Conservation (phyloP, 2,329 filamentous ascomycete species). For the Ophiostoma sp. region DNA sequence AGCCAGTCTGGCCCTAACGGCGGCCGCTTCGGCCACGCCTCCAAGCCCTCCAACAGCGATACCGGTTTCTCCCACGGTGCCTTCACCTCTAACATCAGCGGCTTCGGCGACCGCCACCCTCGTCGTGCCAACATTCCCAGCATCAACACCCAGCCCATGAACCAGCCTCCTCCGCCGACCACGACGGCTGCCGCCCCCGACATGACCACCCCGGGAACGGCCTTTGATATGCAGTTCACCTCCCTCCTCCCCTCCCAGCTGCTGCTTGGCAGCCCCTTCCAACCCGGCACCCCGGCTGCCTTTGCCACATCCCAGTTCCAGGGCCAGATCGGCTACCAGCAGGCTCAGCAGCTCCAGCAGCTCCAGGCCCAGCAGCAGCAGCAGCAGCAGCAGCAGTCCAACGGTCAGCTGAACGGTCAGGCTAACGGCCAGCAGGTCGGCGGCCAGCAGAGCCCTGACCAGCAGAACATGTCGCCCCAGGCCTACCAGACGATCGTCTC, state of each 20-base stretch:
- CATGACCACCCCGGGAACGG: conserved; percentile 82
- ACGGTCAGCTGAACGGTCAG: conserved; percentile 55
- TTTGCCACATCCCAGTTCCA: conserved; percentile 93
- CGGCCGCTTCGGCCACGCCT: conserved; percentile 69
- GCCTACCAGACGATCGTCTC: conserved; percentile 84
- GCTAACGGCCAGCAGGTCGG: conserved; percentile 72
- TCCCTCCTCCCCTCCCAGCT: conserved; percentile 92
- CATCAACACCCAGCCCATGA: conserved; percentile 81
- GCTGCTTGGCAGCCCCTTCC: conserved; percentile 92
- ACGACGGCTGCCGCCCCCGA: conserved; percentile 60
- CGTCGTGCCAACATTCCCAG: conserved; percentile 83
- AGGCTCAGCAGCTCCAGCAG: conserved; percentile 60
- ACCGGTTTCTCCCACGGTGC: conserved; percentile 92
- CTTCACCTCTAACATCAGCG: conserved; percentile 81
- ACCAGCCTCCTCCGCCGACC: conserved; percentile 42
- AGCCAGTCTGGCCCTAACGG: conserved; percentile 58
- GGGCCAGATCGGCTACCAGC: conserved; percentile 75
- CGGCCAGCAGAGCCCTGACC: conserved; percentile 64
- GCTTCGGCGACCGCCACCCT: conserved; percentile 83
- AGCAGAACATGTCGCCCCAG: conserved; percentile 76
- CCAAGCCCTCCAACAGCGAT: conserved; percentile 79
- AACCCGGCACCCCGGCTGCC: conserved; percentile 85
- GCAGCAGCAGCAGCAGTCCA: conserved; percentile 48
- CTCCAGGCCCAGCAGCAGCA: conserved; percentile 63
- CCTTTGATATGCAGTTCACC: conserved; percentile 97